Evolutionary conservation across 441 rosid species (phyloP), one percentile per base, ranked within the genome.

Genomic region (Pelargonium cotyledonis): DNA sequence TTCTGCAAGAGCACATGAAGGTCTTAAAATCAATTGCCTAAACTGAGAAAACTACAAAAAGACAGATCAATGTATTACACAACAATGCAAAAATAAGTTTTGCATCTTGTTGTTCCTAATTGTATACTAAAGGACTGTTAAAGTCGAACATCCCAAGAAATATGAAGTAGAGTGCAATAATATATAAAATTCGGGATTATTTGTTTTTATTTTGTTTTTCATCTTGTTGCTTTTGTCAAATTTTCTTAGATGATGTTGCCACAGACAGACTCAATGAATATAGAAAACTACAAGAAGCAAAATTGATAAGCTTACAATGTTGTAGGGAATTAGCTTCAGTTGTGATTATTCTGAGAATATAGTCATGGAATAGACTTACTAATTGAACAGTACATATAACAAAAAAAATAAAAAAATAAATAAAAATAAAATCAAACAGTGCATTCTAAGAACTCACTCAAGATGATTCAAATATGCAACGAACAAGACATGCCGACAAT

Each of bases 1-100:
- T 76, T 73, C 90, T 87, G 86, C 72, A 73, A 73, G 63, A 23
- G 35, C 63, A 60, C 63, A 60, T 3, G 63, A 23, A 21, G 10
- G 26, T 14, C 16, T 4, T 47, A 47, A 47, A 47, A 47, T 10
- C 53, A n/a, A 47, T 47, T 47, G 5, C 53, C 15, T 47, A 47
- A 47, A 47, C 53, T 47, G 1, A 12, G 53, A 47, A 47, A 47
- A 11, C 5, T 10, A 47, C 16, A 12, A 10, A n/a, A 47, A 47
- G n/a, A 10, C 53, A 12, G 53, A 47, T 9, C n/a, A 47, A 47
- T 47, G 53, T 47, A 47, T 5, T 47, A 47, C 9, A 47, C 8
- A 5, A 47, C 4, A 47, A 47, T 3, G n/a, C 51, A 46, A 9
- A 3, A 46, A 46, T 14, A 9, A 46, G 9, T 10, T 46, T 46